Percentiles rank a stretch among this genome's conserved stretches.
These are phyloP conservation scores for Cyclocybe aegerita DNA, from an alignment of 768 basidiomycete genomes.

Conservation along the genomic window DNA sequence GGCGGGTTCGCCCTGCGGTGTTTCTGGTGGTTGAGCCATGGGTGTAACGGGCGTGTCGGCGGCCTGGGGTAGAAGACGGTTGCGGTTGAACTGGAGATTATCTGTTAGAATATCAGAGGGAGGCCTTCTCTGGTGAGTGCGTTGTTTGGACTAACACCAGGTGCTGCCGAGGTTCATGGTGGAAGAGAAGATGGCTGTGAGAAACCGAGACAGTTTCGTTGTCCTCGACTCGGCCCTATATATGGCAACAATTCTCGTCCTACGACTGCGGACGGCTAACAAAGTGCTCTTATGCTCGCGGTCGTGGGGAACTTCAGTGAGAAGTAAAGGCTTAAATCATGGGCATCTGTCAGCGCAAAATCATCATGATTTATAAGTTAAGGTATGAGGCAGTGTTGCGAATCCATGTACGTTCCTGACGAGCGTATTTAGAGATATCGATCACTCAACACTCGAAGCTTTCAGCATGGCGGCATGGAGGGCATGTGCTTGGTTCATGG, in stretches of 20 bases:
- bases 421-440: neutral
- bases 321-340: no score
- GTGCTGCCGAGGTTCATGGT: neutral
- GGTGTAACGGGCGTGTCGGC: constrained; percentile 31
- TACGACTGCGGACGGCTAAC: no score
- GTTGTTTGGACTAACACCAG: neutral
- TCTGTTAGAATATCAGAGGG: no score
- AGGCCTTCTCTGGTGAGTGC: neutral
- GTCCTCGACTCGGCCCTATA: neutral
- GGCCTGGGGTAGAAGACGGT: constrained; percentile 25
- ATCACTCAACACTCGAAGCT: neutral
- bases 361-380: neutral
- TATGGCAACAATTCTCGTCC: no score
- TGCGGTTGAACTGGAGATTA: no score
- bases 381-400: no score
- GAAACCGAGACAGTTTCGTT: constrained; percentile 8
- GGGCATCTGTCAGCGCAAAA: neutral
- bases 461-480: constrained; percentile 16
- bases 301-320: no score
- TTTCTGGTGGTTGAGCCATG: constrained; percentile 39
- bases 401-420: neutral
- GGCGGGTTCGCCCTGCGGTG: constrained; percentile 16
- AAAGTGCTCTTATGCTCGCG: no score
- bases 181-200: neutral
- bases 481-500: constrained; percentile 25